phyloP scores from a whole-genome alignment of 2,329 filamentous ascomycete species.

The Coniochaeta prunicola region DNA sequence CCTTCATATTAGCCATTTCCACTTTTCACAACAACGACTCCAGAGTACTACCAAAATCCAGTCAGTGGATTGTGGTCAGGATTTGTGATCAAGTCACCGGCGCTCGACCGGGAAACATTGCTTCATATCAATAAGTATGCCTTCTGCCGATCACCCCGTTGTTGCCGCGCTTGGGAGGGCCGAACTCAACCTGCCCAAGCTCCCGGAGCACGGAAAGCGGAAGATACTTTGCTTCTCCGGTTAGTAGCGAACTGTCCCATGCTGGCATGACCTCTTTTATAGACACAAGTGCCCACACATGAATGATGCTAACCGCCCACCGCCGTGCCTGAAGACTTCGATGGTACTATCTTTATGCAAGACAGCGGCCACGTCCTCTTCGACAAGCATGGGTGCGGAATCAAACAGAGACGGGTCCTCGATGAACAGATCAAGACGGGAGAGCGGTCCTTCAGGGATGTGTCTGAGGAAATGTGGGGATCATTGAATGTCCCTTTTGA shows the following conservation, averaged over 20 bases:
- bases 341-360: conserved; percentile 67
- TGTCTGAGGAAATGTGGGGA: conserved; percentile 67
- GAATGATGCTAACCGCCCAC: background rate
- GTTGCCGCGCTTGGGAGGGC: background rate
- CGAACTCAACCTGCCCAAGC: background rate
- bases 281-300: background rate
- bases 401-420: conserved; percentile 44
- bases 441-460: conserved; percentile 59
- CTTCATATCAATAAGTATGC: background rate
- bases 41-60: background rate
- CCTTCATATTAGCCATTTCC: background rate
- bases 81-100: background rate
- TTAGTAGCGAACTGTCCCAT: conserved; percentile 19
- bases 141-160: background rate
- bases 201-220: conserved; percentile 32
- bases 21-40: background rate
- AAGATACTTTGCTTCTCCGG: conserved; percentile 54
- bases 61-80: background rate
- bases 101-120: background rate
- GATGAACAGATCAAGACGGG: conserved; percentile 59
- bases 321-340: conserved; percentile 45
- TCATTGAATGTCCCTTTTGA: conserved; percentile 61
- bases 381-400: conserved; percentile 57
- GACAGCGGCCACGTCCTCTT: conserved; percentile 64
- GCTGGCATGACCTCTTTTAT: background rate